Conservation (phyloP, 768 basidiomycete species). For the Clitopilus passeckerianus region DNA sequence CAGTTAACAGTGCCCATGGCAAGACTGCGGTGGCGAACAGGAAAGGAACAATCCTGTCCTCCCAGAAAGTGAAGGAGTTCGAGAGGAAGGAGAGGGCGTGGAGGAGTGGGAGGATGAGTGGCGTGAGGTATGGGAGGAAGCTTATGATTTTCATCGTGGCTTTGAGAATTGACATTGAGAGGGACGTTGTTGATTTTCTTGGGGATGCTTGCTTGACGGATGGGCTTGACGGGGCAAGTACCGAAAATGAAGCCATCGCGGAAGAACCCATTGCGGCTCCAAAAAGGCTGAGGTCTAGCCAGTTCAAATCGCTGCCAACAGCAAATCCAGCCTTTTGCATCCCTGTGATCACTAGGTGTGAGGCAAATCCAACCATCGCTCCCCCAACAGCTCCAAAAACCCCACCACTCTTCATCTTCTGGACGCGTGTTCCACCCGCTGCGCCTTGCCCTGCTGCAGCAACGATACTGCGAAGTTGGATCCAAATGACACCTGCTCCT, state of each 20-base stretch:
- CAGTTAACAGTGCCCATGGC: constrained; percentile 47
- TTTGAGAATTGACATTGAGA: not conserved
- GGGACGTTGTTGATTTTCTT: not conserved
- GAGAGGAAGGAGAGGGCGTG: constrained; percentile 81
- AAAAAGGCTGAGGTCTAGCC: constrained; percentile 47
- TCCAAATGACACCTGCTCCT: not conserved
- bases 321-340: constrained; percentile 40
- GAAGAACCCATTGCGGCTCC: constrained; percentile 41
- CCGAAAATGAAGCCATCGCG: constrained; percentile 36
- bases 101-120: constrained; percentile 48
- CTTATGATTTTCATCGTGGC: not conserved
- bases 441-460: not conserved
- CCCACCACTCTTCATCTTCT: constrained; percentile 22
- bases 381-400: constrained; percentile 35
- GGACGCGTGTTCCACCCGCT: constrained; percentile 43
- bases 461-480: not conserved
- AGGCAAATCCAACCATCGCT: constrained; percentile 28
- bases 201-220: constrained; percentile 13
- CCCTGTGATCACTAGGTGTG: constrained; percentile 21
- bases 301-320: constrained; percentile 7
- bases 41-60: constrained; percentile 79
- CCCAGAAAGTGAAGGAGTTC: constrained; percentile 98
- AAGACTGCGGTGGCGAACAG: constrained; percentile 63
- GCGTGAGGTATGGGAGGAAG: constrained; percentile 10
- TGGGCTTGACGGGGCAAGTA: constrained; percentile 27